Evolutionary conservation across 106 monocot species (phyloP).

Genomic region (Apostasia shenzhenica): DNA sequence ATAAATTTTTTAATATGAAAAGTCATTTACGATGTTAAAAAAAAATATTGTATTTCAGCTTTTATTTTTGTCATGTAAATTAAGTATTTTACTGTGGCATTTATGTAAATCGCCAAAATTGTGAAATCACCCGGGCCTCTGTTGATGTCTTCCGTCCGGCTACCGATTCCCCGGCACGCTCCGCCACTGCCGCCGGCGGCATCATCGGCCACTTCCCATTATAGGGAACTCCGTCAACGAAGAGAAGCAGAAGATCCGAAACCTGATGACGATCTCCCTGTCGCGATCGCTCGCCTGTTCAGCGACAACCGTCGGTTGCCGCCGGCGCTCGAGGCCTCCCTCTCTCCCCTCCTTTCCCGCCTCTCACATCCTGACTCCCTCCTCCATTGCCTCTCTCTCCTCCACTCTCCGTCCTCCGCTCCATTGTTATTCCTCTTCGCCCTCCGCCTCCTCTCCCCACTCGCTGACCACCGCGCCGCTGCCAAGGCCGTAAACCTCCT

Average conservation of each 20-base stretch:
- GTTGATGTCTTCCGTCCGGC: not conserved
- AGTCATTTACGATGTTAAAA: too few species aligned
- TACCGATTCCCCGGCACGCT: not conserved
- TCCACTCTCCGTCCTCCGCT: slow-evolving; percentile 9
- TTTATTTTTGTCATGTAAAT: too few species aligned
- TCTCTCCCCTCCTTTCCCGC: slow-evolving; percentile 15
- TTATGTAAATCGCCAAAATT: too few species aligned
- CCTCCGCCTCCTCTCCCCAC: slow-evolving; percentile 21
- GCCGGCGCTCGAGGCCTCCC: slow-evolving; percentile 9
- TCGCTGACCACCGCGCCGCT: slow-evolving; percentile 23
- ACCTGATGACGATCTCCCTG: not conserved
- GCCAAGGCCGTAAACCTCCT: slow-evolving; percentile 31
- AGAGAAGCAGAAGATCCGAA: not conserved
- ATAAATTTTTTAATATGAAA: too few species aligned
- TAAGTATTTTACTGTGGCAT: too few species aligned
- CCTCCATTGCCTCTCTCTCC: slow-evolving; percentile 17
- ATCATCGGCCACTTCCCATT: not conserved
- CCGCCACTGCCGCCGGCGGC: not conserved
- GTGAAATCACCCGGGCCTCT: too few species aligned
- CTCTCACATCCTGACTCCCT: not conserved
- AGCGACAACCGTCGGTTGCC: not conserved
- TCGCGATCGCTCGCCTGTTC: slow-evolving; percentile 25
- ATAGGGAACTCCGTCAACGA: not conserved
- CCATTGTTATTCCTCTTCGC: slow-evolving; percentile 3
- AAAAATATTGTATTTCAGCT: too few species aligned